Evolutionary conservation across 2,329 filamentous ascomycete genomes (phyloP).

Genomic region (Colletotrichum sp.): DNA sequence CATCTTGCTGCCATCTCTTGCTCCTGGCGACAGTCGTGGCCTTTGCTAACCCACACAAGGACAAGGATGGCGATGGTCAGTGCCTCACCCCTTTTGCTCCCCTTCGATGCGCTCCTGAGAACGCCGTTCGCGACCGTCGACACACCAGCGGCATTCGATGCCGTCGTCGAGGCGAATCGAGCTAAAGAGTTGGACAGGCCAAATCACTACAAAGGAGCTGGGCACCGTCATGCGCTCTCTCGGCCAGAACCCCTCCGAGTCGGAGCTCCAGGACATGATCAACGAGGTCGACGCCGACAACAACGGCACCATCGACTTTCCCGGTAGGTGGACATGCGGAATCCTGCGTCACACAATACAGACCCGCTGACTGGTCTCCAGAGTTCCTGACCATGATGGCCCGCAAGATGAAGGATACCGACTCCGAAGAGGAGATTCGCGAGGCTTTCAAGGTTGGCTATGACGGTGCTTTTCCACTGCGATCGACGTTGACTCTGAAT

Average conservation of each 20-base stretch:
- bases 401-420: conserved; percentile 92
- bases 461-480: not conserved
- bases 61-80: conserved; percentile 92
- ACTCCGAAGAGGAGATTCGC: conserved; percentile 89
- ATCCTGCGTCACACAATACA: not conserved
- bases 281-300: conserved; percentile 93
- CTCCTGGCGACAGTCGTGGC: conserved; percentile 10
- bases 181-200: conserved; percentile 59
- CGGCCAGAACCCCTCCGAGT: conserved; percentile 89
- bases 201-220: conserved; percentile 91
- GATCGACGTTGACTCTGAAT: not conserved
- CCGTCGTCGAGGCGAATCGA: not conserved
- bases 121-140: not conserved
- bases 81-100: conserved; percentile 30
- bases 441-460: conserved; percentile 81
- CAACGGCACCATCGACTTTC: conserved; percentile 92
- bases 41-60: conserved; percentile 55
- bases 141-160: not conserved
- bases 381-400: conserved; percentile 95
- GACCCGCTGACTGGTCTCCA: conserved; percentile 43
- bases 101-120: not conserved
- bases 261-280: conserved; percentile 92
- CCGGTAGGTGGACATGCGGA: conserved; percentile 62
- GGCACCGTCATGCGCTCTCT: conserved; percentile 91
- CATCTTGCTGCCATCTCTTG: not conserved